Percentiles rank a stretch among this genome's conserved stretches.
Evolutionary conservation across 345 rosid genomes (phyloP).

Genomic region (Turnera subulata): DNA sequence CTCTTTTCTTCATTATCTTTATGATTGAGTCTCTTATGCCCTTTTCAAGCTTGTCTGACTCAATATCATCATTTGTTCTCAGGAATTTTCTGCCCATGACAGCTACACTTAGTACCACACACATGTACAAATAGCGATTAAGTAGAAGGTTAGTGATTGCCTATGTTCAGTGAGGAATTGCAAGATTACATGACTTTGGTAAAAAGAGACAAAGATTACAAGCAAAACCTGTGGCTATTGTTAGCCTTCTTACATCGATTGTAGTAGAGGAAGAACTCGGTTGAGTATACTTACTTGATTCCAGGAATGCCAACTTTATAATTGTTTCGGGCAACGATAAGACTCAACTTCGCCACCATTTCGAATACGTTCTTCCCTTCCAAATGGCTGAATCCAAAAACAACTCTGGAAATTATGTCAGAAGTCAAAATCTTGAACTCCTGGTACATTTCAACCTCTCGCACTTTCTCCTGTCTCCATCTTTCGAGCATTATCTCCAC

Average conservation of each 20-base stretch:
- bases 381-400: constrained; percentile 16
- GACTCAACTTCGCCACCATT: constrained; percentile 4
- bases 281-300: constrained; percentile 1
- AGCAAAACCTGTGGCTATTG: too few species aligned
- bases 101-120: too few species aligned
- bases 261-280: too few species aligned
- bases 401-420: constrained; percentile 3
- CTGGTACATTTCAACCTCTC: constrained; percentile 7
- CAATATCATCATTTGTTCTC: constrained; percentile 7
- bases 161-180: too few species aligned
- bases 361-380: too few species aligned
- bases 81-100: neutral
- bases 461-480: constrained; percentile 7
- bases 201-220: too few species aligned
- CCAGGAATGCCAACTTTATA: constrained; percentile 13
- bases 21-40: constrained; percentile 10
- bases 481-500: constrained; percentile 12
- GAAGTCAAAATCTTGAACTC: constrained; percentile 16
- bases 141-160: too few species aligned
- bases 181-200: too few species aligned
- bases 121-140: too few species aligned
- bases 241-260: too few species aligned
- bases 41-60: constrained; percentile 14
- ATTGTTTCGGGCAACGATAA: neutral
- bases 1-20: too few species aligned